These are phyloP conservation scores for Clausena lansium DNA, from an alignment of 345 rosid genomes.

Conservation along the genomic window DNA sequence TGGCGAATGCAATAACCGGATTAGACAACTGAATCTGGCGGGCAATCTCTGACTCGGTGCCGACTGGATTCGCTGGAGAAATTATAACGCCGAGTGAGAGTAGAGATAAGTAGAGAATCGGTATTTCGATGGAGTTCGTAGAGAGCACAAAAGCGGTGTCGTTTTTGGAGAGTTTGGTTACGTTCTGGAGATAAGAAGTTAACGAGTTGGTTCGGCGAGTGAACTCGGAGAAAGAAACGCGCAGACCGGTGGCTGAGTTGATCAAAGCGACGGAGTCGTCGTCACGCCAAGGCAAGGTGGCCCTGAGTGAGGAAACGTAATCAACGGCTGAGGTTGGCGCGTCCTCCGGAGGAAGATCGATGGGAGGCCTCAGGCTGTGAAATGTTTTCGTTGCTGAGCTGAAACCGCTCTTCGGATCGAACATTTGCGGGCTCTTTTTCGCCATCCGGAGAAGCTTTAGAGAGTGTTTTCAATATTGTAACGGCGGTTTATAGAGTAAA, in stretches of 20 bases:
- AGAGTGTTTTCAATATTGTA: too few species aligned
- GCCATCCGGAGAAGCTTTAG: not conserved
- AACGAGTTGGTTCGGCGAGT: not conserved
- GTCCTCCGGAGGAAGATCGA: constrained; percentile 19
- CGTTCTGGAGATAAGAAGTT: not conserved
- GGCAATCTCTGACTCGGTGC: constrained; percentile 20
- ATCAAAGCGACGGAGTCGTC: constrained; percentile 3
- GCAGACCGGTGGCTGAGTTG: not conserved
- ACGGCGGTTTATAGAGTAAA: too few species aligned
- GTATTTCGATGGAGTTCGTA: constrained; percentile 19
- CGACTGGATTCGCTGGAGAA: constrained; percentile 31
- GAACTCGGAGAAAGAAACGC: constrained; percentile 7
- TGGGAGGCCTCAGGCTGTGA: constrained; percentile 31
- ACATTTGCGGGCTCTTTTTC: not conserved
- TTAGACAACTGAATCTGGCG: constrained; percentile 18
- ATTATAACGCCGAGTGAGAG: constrained; percentile 29
- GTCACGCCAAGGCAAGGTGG: constrained; percentile 1
- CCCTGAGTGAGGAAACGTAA: constrained; percentile 25
- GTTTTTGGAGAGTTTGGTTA: constrained; percentile 16
- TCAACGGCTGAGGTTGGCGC: constrained; percentile 24
- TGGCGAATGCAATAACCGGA: constrained; percentile 30
- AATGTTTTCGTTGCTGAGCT: constrained; percentile 24
- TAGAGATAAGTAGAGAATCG: constrained; percentile 30
- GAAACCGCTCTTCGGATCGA: constrained; percentile 30
- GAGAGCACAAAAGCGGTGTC: constrained; percentile 29